Conservation (phyloP, 2,329 filamentous ascomycete species). For the Apiospora rasikravindrae region DNA sequence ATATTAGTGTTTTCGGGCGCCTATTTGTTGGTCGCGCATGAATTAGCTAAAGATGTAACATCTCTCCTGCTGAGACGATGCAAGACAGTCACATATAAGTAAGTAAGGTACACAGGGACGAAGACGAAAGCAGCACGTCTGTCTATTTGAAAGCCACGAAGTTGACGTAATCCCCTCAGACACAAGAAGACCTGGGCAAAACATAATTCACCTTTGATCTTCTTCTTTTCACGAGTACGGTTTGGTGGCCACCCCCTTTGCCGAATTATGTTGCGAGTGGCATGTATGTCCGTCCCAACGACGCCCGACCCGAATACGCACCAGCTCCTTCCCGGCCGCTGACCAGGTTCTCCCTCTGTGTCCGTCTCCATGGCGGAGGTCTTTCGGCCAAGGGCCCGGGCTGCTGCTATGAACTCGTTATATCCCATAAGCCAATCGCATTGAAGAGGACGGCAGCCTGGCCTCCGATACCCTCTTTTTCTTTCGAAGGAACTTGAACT, state of each 20-base stretch:
- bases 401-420: neutral
- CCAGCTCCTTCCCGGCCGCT: neutral
- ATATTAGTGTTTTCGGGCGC: neutral
- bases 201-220: neutral
- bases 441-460: neutral
- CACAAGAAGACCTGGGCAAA: constrained; percentile 5
- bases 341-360: neutral
- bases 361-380: neutral
- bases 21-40: neutral
- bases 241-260: neutral
- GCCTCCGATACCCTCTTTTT: neutral
- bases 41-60: neutral
- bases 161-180: neutral
- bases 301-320: constrained; percentile 5
- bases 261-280: neutral
- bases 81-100: neutral
- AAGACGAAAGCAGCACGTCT: neutral
- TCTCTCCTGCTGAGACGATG: neutral
- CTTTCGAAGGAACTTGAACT: neutral
- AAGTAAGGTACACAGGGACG: neutral
- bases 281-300: neutral
- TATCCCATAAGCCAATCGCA: neutral
- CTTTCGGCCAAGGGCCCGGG: neutral
- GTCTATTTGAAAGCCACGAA: neutral
- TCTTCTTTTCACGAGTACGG: constrained; percentile 9